Evolutionary conservation across 768 basidiomycete species (phyloP).

Genomic region (Mycena capillaripes): DNA sequence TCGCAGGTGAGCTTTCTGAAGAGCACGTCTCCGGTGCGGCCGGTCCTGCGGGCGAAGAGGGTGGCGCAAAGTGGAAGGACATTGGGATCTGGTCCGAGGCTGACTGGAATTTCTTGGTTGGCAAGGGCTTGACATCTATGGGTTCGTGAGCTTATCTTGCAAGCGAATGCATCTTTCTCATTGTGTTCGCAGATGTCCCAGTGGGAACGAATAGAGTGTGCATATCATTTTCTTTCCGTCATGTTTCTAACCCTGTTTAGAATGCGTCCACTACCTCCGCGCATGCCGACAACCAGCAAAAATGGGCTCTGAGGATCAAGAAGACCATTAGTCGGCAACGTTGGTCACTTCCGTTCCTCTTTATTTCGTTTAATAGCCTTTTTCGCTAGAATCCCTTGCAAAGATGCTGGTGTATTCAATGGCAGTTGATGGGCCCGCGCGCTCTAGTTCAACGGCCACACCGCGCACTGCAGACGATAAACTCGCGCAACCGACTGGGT

Average conservation of each 20-base stretch:
- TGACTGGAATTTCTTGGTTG: slow-evolving; percentile 87
- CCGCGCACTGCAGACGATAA: slow-evolving; percentile 41
- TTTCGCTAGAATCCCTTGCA: slow-evolving; percentile 77
- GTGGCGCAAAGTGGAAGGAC: slow-evolving; percentile 78
- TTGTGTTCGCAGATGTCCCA: slow-evolving; percentile 67
- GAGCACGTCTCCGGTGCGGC: slow-evolving; percentile 74
- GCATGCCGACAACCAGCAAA: slow-evolving; percentile 77
- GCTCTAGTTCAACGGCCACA: slow-evolving; percentile 53
- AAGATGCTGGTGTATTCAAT: slow-evolving; percentile 92
- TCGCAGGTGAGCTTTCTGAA: slow-evolving; percentile 78
- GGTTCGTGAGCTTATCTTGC: slow-evolving; percentile 63
- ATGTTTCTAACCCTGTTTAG: slow-evolving; percentile 48
- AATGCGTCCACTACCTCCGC: slow-evolving; percentile 73
- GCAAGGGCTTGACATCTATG: slow-evolving; percentile 87
- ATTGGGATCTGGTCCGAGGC: slow-evolving; percentile 91
- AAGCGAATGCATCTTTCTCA: slow-evolving; percentile 4
- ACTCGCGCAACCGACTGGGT: slow-evolving; percentile 60
- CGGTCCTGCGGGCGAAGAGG: slow-evolving; percentile 67
- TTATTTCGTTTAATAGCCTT: slow-evolving; percentile 25
- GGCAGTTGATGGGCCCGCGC: slow-evolving; percentile 81
- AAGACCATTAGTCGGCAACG: slow-evolving; percentile 76
- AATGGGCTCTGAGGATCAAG: slow-evolving; percentile 73
- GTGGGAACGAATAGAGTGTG: slow-evolving; percentile 77
- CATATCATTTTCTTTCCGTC: neutral
- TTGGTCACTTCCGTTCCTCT: slow-evolving; percentile 47